These are phyloP conservation scores for Ascocoryne sarcoides DNA, from an alignment of 2,329 filamentous ascomycete genomes.

Conservation along the genomic window DNA sequence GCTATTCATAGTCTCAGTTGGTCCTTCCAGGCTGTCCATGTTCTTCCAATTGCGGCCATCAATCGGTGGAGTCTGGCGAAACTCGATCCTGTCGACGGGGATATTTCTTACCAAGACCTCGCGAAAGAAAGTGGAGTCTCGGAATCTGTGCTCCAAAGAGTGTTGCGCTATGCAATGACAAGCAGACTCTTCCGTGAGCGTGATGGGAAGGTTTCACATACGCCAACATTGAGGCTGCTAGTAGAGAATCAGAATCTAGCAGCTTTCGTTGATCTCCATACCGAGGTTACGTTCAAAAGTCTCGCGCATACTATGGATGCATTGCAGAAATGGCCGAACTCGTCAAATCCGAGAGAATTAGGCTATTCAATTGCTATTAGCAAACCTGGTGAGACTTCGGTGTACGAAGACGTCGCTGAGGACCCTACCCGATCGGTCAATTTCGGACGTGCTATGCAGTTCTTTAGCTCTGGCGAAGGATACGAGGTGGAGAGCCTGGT, in stretches of 20 bases:
- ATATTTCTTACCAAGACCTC: conserved; percentile 36
- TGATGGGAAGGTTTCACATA: conserved; percentile 8
- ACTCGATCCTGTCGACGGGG: conserved; percentile 37
- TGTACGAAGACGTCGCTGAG: conserved; percentile 26
- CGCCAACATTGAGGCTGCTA: conserved; percentile 30
- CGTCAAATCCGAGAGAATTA: conserved; percentile 30
- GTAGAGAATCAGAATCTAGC: conserved; percentile 23
- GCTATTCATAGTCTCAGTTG: background rate
- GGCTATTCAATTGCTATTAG: conserved; percentile 26
- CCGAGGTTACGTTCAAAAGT: conserved; percentile 27
- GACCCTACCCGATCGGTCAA: conserved; percentile 23
- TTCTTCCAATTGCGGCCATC: conserved; percentile 5
- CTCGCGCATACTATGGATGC: conserved; percentile 28
- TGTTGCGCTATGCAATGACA: conserved; percentile 46
- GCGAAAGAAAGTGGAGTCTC: conserved; percentile 3
- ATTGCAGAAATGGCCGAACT: conserved; percentile 31
- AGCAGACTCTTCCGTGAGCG: conserved; percentile 32
- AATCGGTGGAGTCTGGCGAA: conserved; percentile 3
- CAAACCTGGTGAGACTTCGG: conserved; percentile 10
- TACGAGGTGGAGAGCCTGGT: conserved; percentile 18
- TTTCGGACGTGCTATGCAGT: conserved; percentile 29
- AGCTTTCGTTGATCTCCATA: conserved; percentile 29
- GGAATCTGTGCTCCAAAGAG: conserved; percentile 35
- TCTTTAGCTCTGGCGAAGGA: conserved; percentile 18
- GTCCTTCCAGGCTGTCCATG: conserved; percentile 3